phyloP scores from a whole-genome alignment of 805 yeast species.

The Zygosaccharomyces siamensis region DNA sequence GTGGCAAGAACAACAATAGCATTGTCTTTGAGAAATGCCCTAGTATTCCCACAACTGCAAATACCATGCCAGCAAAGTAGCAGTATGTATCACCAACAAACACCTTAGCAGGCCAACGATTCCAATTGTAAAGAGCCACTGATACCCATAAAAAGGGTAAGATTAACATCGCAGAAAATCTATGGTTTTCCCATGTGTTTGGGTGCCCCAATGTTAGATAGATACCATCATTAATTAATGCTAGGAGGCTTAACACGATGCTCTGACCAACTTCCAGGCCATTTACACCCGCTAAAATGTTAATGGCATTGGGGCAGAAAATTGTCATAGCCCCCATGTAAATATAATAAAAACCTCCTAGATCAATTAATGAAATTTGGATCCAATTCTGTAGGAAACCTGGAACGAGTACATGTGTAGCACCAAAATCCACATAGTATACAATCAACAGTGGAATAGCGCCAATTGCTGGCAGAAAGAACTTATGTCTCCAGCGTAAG shows the following conservation, averaged over 20 bases:
- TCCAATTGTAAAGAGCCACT: slow-evolving; percentile 65
- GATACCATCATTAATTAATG: slow-evolving; percentile 70
- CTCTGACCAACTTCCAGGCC: slow-evolving; percentile 97
- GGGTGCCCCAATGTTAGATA: slow-evolving; percentile 51
- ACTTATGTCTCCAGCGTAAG: slow-evolving; percentile 95
- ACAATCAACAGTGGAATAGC: slow-evolving; percentile 87
- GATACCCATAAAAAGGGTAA: slow-evolving; percentile 87
- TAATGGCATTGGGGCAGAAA: slow-evolving; percentile 93
- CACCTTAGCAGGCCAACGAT: slow-evolving; percentile 87
- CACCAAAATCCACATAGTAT: slow-evolving; percentile 90
- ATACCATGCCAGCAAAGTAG: slow-evolving; percentile 97
- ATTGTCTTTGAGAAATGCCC: slow-evolving; percentile 96
- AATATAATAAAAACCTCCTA: slow-evolving; percentile 73
- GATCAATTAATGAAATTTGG: slow-evolving; percentile 46
- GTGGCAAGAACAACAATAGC: slow-evolving; percentile 81
- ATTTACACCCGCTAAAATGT: slow-evolving; percentile 92
- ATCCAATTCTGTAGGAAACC: slow-evolving; percentile 47
- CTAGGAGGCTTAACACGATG: slow-evolving; percentile 64
- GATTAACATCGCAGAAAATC: slow-evolving; percentile 71
- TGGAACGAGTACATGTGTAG: slow-evolving; percentile 83
- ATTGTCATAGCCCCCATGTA: slow-evolving; percentile 92
- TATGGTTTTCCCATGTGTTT: slow-evolving; percentile 74
- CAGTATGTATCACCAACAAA: slow-evolving; percentile 99
- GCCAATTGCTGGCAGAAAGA: slow-evolving; percentile 91
- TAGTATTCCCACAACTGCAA: slow-evolving; percentile 91